These are phyloP conservation scores for Hondaea fermentalgiana DNA, from an alignment of 108 stramenopile species.

Conservation along the genomic window DNA sequence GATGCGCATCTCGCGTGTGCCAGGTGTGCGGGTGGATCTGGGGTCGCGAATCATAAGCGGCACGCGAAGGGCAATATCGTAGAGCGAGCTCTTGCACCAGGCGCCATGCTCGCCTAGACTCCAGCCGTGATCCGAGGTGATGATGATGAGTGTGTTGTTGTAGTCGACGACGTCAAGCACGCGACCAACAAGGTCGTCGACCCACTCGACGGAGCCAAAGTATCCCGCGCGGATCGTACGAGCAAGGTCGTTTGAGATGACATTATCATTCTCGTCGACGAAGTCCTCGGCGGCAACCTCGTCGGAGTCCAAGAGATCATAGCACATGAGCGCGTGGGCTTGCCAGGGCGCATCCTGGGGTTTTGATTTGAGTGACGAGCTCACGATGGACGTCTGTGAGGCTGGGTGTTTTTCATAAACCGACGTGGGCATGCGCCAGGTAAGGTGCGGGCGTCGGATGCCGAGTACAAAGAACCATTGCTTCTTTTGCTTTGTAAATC, in stretches of 20 bases:
- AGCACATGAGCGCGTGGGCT: not conserved
- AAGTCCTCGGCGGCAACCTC: not conserved
- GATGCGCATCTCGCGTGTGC: not conserved
- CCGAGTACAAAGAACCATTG: not conserved
- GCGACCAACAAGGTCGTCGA: not conserved
- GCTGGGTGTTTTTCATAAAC: not conserved
- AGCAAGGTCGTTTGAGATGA: not conserved
- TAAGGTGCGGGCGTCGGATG: not conserved
- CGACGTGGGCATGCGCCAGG: not conserved
- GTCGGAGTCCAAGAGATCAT: not conserved
- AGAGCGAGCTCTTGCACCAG: not conserved
- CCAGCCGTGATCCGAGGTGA: conserved; percentile 14
- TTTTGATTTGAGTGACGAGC: not conserved
- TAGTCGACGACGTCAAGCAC: not conserved
- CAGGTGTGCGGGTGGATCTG: not conserved
- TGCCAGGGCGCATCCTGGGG: not conserved
- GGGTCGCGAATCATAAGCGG: not conserved
- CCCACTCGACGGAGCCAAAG: not conserved
- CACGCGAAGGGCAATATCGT: not conserved
- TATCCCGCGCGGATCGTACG: not conserved
- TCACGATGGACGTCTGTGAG: not conserved
- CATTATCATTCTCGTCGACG: not conserved
- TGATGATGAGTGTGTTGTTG: not conserved
- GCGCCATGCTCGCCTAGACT: not conserved
- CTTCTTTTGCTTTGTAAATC: not conserved